These are phyloP conservation scores for Geranomyces michiganensis DNA, from an alignment of 192 early-diverging fungal genomes.

Conservation along the genomic window DNA sequence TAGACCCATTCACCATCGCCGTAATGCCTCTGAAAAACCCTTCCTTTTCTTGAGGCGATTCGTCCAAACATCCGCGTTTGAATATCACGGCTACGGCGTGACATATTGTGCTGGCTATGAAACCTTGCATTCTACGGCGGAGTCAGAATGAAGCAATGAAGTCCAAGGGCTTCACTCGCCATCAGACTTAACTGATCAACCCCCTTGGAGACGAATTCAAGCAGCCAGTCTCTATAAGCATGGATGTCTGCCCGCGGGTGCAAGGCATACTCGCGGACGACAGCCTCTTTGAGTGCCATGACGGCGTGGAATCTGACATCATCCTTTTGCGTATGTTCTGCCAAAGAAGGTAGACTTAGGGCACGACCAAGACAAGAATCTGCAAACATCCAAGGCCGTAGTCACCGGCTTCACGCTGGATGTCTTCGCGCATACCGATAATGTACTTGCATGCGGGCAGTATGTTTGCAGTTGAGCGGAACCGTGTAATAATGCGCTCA, in stretches of 20 bases:
- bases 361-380: too few relatives aligned
- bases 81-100: conserved; percentile 64
- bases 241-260: conserved; percentile 58
- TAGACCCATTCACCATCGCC: conserved; percentile 50
- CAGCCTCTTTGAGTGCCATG: conserved; percentile 56
- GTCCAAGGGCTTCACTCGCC: neutral
- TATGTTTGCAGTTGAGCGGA: conserved; percentile 44
- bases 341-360: too few relatives aligned
- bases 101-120: conserved; percentile 56
- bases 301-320: conserved; percentile 67
- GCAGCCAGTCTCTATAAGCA: conserved; percentile 59
- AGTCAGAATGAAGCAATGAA: neutral
- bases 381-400: too few relatives aligned
- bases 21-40: conserved; percentile 58
- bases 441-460: conserved; percentile 66
- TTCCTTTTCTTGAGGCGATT: conserved; percentile 53
- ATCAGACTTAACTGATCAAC: conserved; percentile 12
- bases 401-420: too few relatives aligned
- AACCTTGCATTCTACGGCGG: neutral
- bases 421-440: conserved; percentile 41
- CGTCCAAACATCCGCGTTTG: conserved; percentile 67
- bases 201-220: conserved; percentile 48
- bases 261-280: conserved; percentile 59
- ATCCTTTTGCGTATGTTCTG: conserved; percentile 58
- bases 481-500: conserved; percentile 17